These are phyloP conservation scores for Phytopythium mirpurense DNA, from an alignment of 352 stramenopile genomes.

Conservation along the genomic window DNA sequence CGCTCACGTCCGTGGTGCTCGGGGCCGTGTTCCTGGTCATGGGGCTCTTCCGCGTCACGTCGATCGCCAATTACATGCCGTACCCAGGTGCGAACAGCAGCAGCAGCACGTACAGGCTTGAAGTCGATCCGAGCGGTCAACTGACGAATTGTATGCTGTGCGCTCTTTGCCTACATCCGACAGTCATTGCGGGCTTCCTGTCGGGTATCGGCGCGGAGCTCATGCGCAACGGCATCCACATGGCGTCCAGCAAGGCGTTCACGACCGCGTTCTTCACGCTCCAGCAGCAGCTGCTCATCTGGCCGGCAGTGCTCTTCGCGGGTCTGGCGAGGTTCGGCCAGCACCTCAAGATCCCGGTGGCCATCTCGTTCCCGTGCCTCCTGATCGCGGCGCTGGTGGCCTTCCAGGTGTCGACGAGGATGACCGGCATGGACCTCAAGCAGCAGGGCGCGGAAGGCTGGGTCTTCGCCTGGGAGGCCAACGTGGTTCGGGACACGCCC, in stretches of 20 bases:
- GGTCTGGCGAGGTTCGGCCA: constrained; percentile 46
- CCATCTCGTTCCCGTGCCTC: constrained; percentile 67
- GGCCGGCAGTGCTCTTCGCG: constrained; percentile 60
- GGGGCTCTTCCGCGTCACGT: constrained; percentile 64
- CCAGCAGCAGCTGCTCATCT: constrained; percentile 45
- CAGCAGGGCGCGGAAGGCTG: constrained; percentile 26
- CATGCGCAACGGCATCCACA: constrained; percentile 78
- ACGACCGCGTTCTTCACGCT: constrained; percentile 48
- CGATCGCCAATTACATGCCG: constrained; percentile 81
- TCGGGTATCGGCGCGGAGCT: constrained; percentile 74
- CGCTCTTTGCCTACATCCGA: no score
- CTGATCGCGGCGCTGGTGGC: constrained; percentile 49
- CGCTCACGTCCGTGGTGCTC: constrained; percentile 57
- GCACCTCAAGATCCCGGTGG: constrained; percentile 55
- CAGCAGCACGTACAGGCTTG: no score
- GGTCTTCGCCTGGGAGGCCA: constrained; percentile 64
- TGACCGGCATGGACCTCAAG: constrained; percentile 31
- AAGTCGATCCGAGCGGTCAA: no score
- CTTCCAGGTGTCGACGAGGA: constrained; percentile 44
- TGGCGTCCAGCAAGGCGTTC: constrained; percentile 56
- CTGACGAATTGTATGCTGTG: no score
- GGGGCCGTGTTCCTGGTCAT: constrained; percentile 63
- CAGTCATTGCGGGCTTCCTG: constrained; percentile 74
- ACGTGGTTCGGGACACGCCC: constrained; percentile 56
- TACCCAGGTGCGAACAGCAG: constrained; percentile 50